Percentiles rank a stretch among this genome's conserved stretches.
These are phyloP conservation scores for Hansfordia pulvinata DNA, from an alignment of 2,329 filamentous ascomycete species.

Conservation along the genomic window DNA sequence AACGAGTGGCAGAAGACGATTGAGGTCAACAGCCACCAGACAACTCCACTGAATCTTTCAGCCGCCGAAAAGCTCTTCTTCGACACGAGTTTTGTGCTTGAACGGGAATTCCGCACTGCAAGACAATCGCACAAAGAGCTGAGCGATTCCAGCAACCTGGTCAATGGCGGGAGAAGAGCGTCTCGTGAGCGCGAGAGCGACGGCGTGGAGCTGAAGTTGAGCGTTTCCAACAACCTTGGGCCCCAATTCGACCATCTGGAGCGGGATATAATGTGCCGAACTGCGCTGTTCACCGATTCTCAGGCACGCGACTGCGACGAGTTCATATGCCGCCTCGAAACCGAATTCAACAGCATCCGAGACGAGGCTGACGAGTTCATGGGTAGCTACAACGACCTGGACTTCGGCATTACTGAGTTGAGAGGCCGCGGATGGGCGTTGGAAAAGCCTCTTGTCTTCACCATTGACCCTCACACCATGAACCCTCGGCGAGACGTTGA, in stretches of 20 bases:
- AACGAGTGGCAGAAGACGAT: conserved; percentile 24
- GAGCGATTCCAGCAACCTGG: too few species aligned
- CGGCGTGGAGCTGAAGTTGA: conserved; percentile 29
- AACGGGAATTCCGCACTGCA: conserved; percentile 23
- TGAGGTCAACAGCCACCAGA: conserved; percentile 30
- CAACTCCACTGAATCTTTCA: conserved; percentile 30
- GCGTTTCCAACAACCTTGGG: conserved; percentile 34
- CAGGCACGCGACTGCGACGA: conserved; percentile 27
- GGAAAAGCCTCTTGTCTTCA: conserved; percentile 30
- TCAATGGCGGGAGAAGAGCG: too few species aligned
- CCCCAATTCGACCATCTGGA: conserved; percentile 29
- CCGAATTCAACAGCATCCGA: conserved; percentile 20
- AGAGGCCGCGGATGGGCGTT: conserved; percentile 30
- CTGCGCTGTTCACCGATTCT: conserved; percentile 29
- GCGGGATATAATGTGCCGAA: conserved; percentile 26
- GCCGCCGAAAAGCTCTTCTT: conserved; percentile 33
- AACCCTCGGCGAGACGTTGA: conserved; percentile 30
- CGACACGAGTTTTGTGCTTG: conserved; percentile 25
- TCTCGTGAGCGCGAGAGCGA: conserved; percentile 25
- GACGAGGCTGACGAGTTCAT: conserved; percentile 27
- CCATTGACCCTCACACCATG: conserved; percentile 24
- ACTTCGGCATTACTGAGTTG: conserved; percentile 31
- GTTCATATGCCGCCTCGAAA: conserved; percentile 26
- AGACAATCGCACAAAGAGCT: conserved; percentile 24
- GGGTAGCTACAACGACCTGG: conserved; percentile 29